Percentiles rank a stretch among this genome's conserved stretches.
These are phyloP conservation scores for Quillaja saponaria DNA, from an alignment of 306 rosid species.

Conservation along the genomic window DNA sequence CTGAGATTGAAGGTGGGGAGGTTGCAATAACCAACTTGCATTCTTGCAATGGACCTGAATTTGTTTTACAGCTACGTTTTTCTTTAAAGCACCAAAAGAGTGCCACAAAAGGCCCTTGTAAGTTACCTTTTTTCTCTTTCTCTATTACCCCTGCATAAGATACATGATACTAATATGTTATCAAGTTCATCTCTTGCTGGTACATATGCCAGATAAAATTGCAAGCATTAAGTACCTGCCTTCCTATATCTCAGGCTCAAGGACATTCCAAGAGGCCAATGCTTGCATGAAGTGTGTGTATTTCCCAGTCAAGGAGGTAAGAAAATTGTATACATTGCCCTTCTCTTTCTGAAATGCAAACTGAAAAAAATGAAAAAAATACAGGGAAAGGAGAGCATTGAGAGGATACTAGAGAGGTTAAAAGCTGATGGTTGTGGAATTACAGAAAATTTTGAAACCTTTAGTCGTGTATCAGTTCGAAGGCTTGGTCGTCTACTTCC, in stretches of 20 bases:
- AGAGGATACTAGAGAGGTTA: conserved; percentile 48
- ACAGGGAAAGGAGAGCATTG: conserved; percentile 64
- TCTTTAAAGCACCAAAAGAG: not conserved
- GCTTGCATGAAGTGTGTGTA: conserved; percentile 58
- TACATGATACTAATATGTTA: not conserved
- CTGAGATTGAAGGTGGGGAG: conserved; percentile 68
- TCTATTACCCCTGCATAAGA: not conserved
- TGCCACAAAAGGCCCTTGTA: conserved; percentile 29
- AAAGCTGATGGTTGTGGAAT: conserved; percentile 30
- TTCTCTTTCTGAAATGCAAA: not conserved
- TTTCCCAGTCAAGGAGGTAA: conserved; percentile 57
- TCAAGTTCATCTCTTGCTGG: not conserved
- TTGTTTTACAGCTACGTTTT: conserved; percentile 58
- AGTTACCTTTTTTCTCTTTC: not conserved
- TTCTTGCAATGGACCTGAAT: conserved; percentile 66
- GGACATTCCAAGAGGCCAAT: conserved; percentile 43
- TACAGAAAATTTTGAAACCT: conserved; percentile 40
- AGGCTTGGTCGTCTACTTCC: conserved; percentile 77
- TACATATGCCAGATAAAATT: conserved; percentile 13
- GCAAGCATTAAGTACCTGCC: conserved; percentile 8
- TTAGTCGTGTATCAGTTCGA: conserved; percentile 59
- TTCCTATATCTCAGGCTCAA: conserved; percentile 43
- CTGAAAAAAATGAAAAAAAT: not conserved
- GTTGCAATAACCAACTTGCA: conserved; percentile 59
- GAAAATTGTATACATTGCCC: not conserved